phyloP scores from a whole-genome alignment of 1,284 basidiomycete species.

The Cutaneotrichosporon cavernicola region DNA sequence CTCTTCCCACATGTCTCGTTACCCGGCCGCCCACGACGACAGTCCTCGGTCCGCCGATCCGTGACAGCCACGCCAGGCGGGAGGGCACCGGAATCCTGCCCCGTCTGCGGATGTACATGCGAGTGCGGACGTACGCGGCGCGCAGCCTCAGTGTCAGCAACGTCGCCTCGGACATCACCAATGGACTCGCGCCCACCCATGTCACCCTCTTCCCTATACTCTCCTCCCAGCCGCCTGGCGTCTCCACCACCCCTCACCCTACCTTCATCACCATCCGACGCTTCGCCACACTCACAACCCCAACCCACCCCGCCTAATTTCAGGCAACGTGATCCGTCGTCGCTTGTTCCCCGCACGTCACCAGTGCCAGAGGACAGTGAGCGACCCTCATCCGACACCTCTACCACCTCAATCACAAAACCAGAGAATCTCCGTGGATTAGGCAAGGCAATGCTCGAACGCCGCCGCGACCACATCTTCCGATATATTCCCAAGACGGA shows the following conservation, averaged over 20 bases:
- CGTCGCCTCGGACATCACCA: not conserved
- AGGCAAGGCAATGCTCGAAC: conserved; percentile 1
- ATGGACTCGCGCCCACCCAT: not conserved
- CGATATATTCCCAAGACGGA: not conserved
- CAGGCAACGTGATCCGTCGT: not conserved
- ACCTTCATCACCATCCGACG: not conserved
- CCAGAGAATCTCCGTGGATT: not conserved
- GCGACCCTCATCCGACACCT: not conserved
- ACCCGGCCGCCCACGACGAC: not conserved
- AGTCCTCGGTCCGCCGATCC: conserved; percentile 4
- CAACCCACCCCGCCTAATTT: not conserved
- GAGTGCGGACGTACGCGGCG: not conserved
- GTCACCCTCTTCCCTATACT: not conserved
- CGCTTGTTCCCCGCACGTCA: not conserved
- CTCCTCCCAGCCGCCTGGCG: not conserved
- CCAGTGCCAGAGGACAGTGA: conserved; percentile 11
- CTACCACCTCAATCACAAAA: not conserved
- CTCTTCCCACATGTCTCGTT: not conserved
- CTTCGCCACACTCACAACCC: not conserved
- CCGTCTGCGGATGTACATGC: not conserved
- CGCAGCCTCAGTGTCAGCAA: not conserved
- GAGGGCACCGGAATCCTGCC: not conserved
- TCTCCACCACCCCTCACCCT: not conserved
- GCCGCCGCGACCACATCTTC: conserved; percentile 10
- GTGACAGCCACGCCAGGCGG: not conserved